A percentile compares a stretch with the other conserved stretches of the same genome.
Evolutionary conservation across 2,329 filamentous ascomycete species (phyloP).

Genomic region (Cladosporium sp.): DNA sequence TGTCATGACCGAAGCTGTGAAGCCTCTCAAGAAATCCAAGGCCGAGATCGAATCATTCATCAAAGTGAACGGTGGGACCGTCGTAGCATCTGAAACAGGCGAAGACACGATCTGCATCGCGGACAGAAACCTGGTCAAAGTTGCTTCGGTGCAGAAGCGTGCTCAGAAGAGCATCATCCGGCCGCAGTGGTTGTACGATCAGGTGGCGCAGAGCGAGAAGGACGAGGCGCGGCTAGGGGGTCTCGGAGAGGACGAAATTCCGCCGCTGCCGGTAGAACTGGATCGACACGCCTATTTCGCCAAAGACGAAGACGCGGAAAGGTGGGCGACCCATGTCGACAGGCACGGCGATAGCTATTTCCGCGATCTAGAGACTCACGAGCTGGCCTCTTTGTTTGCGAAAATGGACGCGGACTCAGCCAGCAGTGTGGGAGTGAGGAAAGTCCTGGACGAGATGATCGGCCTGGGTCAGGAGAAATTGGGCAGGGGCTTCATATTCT

Average conservation of each 20-base stretch:
- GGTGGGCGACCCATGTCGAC: slow-evolving; percentile 61
- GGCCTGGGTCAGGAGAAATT: slow-evolving; percentile 5
- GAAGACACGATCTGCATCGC: slow-evolving; percentile 66
- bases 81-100: slow-evolving; percentile 67
- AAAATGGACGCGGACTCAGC: slow-evolving; percentile 42
- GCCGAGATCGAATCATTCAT: slow-evolving; percentile 71
- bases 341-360: slow-evolving; percentile 77
- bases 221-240: slow-evolving; percentile 40
- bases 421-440: slow-evolving; percentile 52
- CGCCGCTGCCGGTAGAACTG: slow-evolving; percentile 60
- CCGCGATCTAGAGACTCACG: slow-evolving; percentile 58
- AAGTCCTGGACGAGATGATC: slow-evolving; percentile 47
- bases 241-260: slow-evolving; percentile 14
- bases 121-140: slow-evolving; percentile 73
- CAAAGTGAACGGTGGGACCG: slow-evolving; percentile 72
- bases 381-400: slow-evolving; percentile 50
- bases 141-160: slow-evolving; percentile 71
- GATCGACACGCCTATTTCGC: slow-evolving; percentile 67
- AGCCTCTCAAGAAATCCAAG: slow-evolving; percentile 69
- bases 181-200: slow-evolving; percentile 79
- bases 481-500: slow-evolving; percentile 49
- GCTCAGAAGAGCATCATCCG: slow-evolving; percentile 66
- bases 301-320: slow-evolving; percentile 45
- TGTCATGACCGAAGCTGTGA: slow-evolving; percentile 68
- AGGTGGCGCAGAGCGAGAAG: slow-evolving; percentile 55